These are phyloP conservation scores for Neurospora discreta DNA, from an alignment of 495 filamentous ascomycete species.

Conservation along the genomic window DNA sequence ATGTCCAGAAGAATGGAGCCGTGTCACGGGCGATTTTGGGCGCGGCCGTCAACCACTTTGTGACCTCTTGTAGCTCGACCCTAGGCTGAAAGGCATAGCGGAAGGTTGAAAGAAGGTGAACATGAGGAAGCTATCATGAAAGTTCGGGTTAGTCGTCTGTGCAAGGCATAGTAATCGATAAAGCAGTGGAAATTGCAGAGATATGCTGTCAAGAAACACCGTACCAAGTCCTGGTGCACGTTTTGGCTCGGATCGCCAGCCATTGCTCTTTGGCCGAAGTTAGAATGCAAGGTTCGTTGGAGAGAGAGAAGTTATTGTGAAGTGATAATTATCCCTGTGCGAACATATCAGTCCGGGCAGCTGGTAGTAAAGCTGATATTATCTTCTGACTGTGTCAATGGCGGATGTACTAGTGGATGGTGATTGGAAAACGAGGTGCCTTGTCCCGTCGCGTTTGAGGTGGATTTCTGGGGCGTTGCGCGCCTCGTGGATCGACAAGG, in stretches of 20 bases:
- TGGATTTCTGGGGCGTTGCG: neutral
- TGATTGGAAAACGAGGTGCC: neutral
- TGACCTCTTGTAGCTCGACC: conserved; percentile 57
- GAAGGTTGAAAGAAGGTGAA: conserved; percentile 72
- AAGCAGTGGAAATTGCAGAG: neutral
- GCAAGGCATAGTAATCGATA: neutral
- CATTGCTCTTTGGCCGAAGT: conserved; percentile 7
- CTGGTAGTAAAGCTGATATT: neutral
- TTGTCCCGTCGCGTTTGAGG: neutral
- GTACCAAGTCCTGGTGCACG: conserved; percentile 25
- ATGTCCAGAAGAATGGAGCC: conserved; percentile 82
- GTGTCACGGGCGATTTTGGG: conserved; percentile 64
- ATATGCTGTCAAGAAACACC: conserved; percentile 1
- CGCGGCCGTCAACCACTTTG: conserved; percentile 68
- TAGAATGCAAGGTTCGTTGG: neutral
- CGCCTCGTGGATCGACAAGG: neutral
- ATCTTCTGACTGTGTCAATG: neutral
- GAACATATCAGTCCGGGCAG: neutral
- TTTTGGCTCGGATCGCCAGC: conserved; percentile 25
- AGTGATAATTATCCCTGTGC: neutral
- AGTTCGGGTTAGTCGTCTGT: conserved; percentile 2
- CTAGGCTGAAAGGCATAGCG: conserved; percentile 56
- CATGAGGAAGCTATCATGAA: conserved; percentile 59
- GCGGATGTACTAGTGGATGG: neutral
- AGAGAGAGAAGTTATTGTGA: neutral